These are phyloP conservation scores for Candida oleophila DNA, from an alignment of 805 yeast genomes.

Conservation along the genomic window DNA sequence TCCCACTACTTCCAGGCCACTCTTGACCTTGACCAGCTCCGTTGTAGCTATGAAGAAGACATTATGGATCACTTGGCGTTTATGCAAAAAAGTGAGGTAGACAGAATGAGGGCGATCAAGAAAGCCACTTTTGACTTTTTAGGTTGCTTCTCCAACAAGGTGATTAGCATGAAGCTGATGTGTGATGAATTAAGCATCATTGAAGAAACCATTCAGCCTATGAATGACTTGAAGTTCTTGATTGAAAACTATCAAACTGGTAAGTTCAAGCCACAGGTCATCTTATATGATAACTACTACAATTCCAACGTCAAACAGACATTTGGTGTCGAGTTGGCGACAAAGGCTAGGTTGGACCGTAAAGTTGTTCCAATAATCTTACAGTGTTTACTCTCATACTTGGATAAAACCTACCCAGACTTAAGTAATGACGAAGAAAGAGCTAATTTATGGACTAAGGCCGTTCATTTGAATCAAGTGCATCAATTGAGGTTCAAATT, in stretches of 20 bases:
- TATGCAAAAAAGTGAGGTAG: conserved; percentile 81
- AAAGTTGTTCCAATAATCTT: conserved; percentile 70
- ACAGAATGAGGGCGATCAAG: conserved; percentile 72
- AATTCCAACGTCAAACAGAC: conserved; percentile 65
- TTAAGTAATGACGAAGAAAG: conserved; percentile 68
- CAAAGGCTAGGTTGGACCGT: conserved; percentile 68
- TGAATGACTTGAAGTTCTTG: conserved; percentile 62
- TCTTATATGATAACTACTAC: conserved; percentile 77
- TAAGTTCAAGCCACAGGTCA: conserved; percentile 66
- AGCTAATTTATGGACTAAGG: conserved; percentile 64
- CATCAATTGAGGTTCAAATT: conserved; percentile 61
- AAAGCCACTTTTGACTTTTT: conserved; percentile 73
- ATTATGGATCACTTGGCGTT: conserved; percentile 70
- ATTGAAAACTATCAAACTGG: conserved; percentile 74
- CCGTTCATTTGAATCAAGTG: conserved; percentile 58
- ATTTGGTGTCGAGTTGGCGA: conserved; percentile 76
- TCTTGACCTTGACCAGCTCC: conserved; percentile 55
- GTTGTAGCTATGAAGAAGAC: conserved; percentile 74
- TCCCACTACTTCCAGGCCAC: conserved; percentile 51
- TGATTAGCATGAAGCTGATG: conserved; percentile 54
- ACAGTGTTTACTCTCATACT: conserved; percentile 58
- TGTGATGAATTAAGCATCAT: conserved; percentile 60
- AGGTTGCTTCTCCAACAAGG: conserved; percentile 60
- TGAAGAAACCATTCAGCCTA: conserved; percentile 73
- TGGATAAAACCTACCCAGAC: conserved; percentile 72